A percentile compares a stretch with the other conserved stretches of the same genome.
Conservation (phyloP, 345 rosid species). For the Hibiscus trionum region DNA sequence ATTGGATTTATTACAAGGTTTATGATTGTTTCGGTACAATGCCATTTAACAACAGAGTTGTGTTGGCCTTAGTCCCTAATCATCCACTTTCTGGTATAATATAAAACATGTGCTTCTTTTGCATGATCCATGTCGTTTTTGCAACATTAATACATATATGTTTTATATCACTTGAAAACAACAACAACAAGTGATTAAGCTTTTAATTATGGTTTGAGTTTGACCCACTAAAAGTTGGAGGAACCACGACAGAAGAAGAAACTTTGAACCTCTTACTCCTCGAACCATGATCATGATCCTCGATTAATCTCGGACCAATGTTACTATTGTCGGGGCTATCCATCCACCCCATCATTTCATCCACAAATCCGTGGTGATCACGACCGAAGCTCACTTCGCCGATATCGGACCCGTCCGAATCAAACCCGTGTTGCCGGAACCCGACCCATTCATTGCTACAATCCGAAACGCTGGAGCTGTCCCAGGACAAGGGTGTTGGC, state of each 20-base stretch:
- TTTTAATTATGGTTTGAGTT: conserved; percentile 6
- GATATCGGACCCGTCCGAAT: conserved; percentile 50
- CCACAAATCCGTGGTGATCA: conserved; percentile 18
- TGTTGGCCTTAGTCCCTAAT: background rate
- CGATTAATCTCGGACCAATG: conserved; percentile 1
- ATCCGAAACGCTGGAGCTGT: conserved; percentile 47
- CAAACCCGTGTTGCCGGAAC: conserved; percentile 41
- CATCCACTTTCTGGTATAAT: background rate
- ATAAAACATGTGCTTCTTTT: background rate
- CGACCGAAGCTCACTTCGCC: conserved; percentile 24
- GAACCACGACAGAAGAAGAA: conserved; percentile 61
- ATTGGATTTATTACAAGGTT: background rate
- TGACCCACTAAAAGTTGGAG: conserved; percentile 47
- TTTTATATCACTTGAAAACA: background rate
- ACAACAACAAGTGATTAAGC: background rate
- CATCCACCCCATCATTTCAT: conserved; percentile 34
- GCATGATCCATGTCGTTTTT: background rate
- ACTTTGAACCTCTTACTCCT: conserved; percentile 63
- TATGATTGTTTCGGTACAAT: background rate
- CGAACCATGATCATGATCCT: conserved; percentile 22
- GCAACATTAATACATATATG: background rate
- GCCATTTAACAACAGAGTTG: background rate
- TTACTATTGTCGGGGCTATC: conserved; percentile 35
- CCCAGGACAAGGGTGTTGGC: conserved; percentile 31
- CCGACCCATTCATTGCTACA: conserved; percentile 51